Evolutionary conservation across 495 filamentous ascomycete species (phyloP), one percentile per base, ranked within the genome.

Genomic region (Xylaria nigripes): DNA sequence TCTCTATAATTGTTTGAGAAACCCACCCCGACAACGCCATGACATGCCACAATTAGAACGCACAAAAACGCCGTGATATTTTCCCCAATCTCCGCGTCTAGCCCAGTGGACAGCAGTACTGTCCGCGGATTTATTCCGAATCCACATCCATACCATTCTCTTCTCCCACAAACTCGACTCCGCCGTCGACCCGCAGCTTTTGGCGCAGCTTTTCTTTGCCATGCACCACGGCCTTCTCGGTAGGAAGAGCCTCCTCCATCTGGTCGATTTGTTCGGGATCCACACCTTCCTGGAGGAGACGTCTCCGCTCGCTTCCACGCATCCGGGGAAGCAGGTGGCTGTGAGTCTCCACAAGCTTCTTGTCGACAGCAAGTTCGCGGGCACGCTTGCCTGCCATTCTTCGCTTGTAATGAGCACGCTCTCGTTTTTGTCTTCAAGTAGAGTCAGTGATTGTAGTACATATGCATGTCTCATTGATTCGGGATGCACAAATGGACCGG

Each of bases 351-450:
- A 98, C 92, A 55, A 97, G 76, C 77, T 88, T 92, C 68, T 87
- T 76, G 72, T 96, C 85, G 49, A 77, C 76, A 64, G 83, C 86
- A 56, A 84, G 73, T 74, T 92, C 83, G 66, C 81, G 79, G 70
- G 85, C 86, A 69, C 86, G 82, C 69, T 93, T 94, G 63, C 93
- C 91, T 42, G 82, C 83, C 86, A 96, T 86, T 54, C 94, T 83
- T 57, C 86, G 83, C 80, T 87, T 91, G 76, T 94, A 95, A 75
- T 96, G 95, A 46, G 82, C 81, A 60, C 87, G 78, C 79, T 98
- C 91, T 62, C 93, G 79, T 64, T 83, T 80, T 47, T 49, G 46
- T 38, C 53, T 55, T 23, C 1, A 16, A 36, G 8, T 7, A 2
- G 16, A 50, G 45, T 55, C 24, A 55, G 46, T 10, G 24, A 49